These are phyloP conservation scores for Fusarium xylarioides DNA, from an alignment of 2,329 filamentous ascomycete genomes.

Conservation along the genomic window DNA sequence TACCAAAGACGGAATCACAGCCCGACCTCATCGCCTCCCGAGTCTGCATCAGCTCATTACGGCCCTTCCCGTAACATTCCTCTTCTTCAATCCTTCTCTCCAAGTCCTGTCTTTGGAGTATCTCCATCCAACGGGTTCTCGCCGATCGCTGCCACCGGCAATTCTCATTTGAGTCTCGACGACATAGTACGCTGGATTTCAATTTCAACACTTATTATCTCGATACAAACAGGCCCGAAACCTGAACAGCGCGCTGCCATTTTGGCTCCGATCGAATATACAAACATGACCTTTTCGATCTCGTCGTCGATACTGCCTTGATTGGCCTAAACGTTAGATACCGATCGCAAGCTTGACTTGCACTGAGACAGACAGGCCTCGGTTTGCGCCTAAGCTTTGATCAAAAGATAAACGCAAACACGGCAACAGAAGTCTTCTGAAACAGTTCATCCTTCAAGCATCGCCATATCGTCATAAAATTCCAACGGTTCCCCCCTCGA, in stretches of 20 bases:
- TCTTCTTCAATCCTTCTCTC: slow-evolving; percentile 25
- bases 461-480: slow-evolving; percentile 31
- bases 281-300: slow-evolving; percentile 46
- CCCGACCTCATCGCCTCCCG: slow-evolving; percentile 33
- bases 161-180: background rate
- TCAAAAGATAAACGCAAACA: slow-evolving; percentile 37
- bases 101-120: slow-evolving; percentile 18
- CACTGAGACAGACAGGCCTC: slow-evolving; percentile 38
- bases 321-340: slow-evolving; percentile 41
- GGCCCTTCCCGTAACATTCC: slow-evolving; percentile 37
- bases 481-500: slow-evolving; percentile 31
- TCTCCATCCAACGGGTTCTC: slow-evolving; percentile 6
- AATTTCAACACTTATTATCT: background rate
- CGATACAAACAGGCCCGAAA: slow-evolving; percentile 19
- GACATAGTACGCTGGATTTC: background rate
- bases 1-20: slow-evolving; percentile 31
- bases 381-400: slow-evolving; percentile 31
- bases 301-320: slow-evolving; percentile 44
- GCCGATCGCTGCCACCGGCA: background rate
- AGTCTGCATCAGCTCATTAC: slow-evolving; percentile 42
- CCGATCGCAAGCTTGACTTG: slow-evolving; percentile 26
- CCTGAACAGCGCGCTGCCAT: slow-evolving; percentile 37
- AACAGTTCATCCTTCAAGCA: slow-evolving; percentile 41
- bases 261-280: slow-evolving; percentile 31
- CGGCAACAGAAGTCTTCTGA: slow-evolving; percentile 44